phyloP scores from a whole-genome alignment of 2,329 filamentous ascomycete genomes.

The Plenodomus biglobosus region DNA sequence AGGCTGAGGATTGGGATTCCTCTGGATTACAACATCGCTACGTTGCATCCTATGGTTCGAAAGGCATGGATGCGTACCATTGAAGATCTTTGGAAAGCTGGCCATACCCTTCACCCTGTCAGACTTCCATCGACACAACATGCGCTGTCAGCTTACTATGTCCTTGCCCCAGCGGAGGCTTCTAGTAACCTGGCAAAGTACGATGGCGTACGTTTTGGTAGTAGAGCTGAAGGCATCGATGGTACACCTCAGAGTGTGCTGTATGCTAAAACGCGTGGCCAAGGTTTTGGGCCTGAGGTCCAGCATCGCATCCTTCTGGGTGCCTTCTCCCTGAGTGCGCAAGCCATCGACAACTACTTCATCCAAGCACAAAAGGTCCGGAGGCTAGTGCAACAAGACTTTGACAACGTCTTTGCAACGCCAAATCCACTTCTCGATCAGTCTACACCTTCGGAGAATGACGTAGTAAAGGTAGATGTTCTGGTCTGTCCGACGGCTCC shows the following conservation, averaged over 20 bases:
- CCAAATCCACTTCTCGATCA: conserved; percentile 64
- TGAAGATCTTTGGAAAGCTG: conserved; percentile 60
- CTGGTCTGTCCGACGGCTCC: conserved; percentile 86
- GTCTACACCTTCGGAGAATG: conserved; percentile 25
- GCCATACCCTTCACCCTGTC: conserved; percentile 72
- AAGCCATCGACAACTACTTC: conserved; percentile 95
- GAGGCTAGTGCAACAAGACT: conserved; percentile 80
- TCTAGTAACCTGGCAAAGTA: conserved; percentile 96
- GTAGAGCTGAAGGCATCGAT: conserved; percentile 57
- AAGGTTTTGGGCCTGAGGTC: conserved; percentile 81
- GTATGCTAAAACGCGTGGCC: conserved; percentile 73
- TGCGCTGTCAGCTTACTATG: conserved; percentile 90
- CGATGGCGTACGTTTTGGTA: conserved; percentile 91
- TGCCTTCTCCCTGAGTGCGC: conserved; percentile 84
- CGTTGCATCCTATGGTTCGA: conserved; percentile 71
- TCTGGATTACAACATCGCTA: conserved; percentile 82
- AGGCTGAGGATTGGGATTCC: conserved; percentile 58
- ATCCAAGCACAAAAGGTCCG: conserved; percentile 88
- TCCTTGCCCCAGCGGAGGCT: conserved; percentile 92
- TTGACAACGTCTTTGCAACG: conserved; percentile 73
- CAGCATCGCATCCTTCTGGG: conserved; percentile 84
- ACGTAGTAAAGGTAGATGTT: conserved; percentile 73
- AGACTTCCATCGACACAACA: conserved; percentile 81
- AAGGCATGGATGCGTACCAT: conserved; percentile 69
- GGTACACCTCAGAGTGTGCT: conserved; percentile 54